phyloP scores from a whole-genome alignment of 345 rosid genomes.

The Gossypium ekmanianum region DNA sequence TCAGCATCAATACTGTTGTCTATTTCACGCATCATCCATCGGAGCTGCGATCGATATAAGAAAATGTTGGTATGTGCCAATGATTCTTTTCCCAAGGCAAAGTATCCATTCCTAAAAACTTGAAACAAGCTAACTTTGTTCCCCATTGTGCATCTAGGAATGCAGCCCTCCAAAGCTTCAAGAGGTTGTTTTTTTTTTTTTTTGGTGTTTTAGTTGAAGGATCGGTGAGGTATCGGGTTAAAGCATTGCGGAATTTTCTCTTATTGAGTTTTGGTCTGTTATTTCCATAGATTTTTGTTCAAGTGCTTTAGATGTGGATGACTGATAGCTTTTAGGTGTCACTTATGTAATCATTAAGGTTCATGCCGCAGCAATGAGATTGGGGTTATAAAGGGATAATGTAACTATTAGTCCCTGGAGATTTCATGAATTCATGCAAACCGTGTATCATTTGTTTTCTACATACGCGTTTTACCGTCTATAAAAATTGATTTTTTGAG shows the following conservation, averaged over 20 bases:
- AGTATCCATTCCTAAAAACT: conserved; percentile 8
- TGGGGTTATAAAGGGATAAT: background rate
- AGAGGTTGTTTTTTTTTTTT: conserved; percentile 4
- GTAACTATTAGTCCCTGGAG: background rate
- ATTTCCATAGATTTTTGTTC: too few species aligned
- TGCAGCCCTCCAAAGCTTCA: conserved; percentile 21
- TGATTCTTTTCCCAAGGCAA: conserved; percentile 20
- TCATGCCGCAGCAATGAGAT: background rate
- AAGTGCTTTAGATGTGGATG: background rate
- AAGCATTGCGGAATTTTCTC: too few species aligned
- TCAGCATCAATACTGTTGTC: conserved; percentile 14
- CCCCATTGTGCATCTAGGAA: conserved; percentile 14
- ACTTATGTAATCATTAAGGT: too few species aligned
- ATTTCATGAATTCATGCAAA: background rate
- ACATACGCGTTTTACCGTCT: too few species aligned
- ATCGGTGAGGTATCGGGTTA: too few species aligned
- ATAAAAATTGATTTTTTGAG: too few species aligned
- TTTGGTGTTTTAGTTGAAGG: too few species aligned
- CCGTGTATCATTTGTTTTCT: background rate
- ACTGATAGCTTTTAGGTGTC: background rate
- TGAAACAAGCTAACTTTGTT: conserved; percentile 8
- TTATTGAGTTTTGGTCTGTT: too few species aligned
- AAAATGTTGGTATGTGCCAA: conserved; percentile 17
- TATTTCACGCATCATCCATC: conserved; percentile 17
- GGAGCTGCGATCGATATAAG: too few species aligned